These are phyloP conservation scores for Cryptomeria japonica DNA, from an alignment of 75 land plant genomes.

Conservation along the genomic window DNA sequence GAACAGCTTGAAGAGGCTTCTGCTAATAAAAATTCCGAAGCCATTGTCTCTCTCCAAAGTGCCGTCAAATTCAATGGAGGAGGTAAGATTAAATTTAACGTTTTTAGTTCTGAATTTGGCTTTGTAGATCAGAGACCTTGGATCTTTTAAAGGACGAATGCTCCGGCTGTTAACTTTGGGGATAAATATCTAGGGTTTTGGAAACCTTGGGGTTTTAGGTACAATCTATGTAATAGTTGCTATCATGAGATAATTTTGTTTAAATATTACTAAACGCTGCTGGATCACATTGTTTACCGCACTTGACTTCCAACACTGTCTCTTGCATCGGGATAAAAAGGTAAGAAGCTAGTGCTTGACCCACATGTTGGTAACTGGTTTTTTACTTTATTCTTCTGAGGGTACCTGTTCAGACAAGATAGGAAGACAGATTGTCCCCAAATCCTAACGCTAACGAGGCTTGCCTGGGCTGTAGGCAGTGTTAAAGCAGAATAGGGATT, in stretches of 20 bases:
- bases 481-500: neutral
- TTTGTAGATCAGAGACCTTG: neutral
- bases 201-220: neutral
- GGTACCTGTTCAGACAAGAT: no score
- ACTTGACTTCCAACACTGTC: no score
- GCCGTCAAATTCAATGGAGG: conserved; percentile 99
- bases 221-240: no score
- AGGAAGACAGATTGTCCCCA: neutral
- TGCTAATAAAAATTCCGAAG: conserved; percentile 40
- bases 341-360: no score
- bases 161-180: neutral
- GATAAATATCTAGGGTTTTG: neutral
- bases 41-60: conserved; percentile 74
- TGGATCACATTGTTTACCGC: no score
- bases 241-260: no score
- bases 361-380: no score
- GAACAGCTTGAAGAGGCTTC: conserved; percentile 80
- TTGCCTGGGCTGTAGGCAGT: neutral
- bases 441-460: neutral
- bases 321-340: no score
- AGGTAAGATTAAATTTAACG: conserved; percentile 40
- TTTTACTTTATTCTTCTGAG: no score
- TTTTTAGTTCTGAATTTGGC: neutral
- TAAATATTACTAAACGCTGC: no score
- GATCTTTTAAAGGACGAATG: neutral